Evolutionary conservation across 768 basidiomycete genomes (phyloP), one percentile per base, ranked within the genome.

Genomic region (Clathrus columnatus): DNA sequence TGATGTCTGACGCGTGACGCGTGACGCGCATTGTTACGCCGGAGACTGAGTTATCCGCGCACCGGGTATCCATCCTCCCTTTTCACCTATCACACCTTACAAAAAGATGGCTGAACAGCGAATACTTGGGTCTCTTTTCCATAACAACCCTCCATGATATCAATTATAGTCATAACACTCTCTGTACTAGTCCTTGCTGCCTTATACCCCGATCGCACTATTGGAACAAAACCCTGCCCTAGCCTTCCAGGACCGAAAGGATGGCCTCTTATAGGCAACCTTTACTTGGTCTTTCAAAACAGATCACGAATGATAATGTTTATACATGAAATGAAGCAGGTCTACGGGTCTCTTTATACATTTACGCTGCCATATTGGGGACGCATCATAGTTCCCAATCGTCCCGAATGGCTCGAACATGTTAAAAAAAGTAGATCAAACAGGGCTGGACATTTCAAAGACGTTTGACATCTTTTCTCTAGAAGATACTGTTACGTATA

Each of bases 341-440:
- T 1, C 10, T 62, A 59, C 27, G 61, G 61, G 18, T 45, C 53
- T 7, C 57, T 61, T 20, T 62, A 56, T 51, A 60, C 60, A 2
- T 55, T 61, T 23, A 62, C 61, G 7, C 18, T 62, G 21, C 61
- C 61, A 5, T 29, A 28, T 17, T 60, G 51, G 46, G 61, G 61
- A 17, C 51, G 61, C 27, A 58, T 10, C 14, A 58, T 62, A 28
- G 53, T 61, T 23, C 57, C 61, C 41, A 59, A 60, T 27, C 56
- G 56, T 7, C 61, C 61, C 16, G 59, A 60, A 43, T 62, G 61
- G 61, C 53, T 62, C 21, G 59, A 54, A 32, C 61, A 62, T 50
- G 36, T 60, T 20, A 30, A 45, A 21, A 54, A 60, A 32, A 21
- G 61, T 62, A 14, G 28, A 49, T 47, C 3, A 28, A 20, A 48